phyloP scores from a whole-genome alignment of 345 rosid genomes.

The Rhodamnia argentea region DNA sequence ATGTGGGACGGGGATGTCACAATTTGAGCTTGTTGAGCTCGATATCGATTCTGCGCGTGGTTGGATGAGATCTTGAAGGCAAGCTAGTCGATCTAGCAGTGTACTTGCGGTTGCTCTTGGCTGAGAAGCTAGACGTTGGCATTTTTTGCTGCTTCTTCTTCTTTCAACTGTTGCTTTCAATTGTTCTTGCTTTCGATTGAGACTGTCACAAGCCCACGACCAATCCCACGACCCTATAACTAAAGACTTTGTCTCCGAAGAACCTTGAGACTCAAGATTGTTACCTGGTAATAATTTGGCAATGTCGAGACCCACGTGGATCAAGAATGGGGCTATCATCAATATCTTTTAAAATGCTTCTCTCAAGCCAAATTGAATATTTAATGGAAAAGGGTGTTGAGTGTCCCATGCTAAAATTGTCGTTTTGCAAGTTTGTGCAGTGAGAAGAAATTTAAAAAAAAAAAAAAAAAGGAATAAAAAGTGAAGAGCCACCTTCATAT shows the following conservation, averaged over 20 bases:
- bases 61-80: conserved; percentile 67
- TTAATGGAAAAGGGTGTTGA: neutral
- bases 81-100: conserved; percentile 46
- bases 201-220: neutral
- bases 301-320: neutral
- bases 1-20: too few relatives aligned
- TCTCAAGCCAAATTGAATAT: too few relatives aligned
- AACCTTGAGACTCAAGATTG: neutral
- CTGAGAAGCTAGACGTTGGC: neutral
- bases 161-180: neutral
- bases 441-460: too few relatives aligned
- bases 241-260: neutral
- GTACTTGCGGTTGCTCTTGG: neutral
- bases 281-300: neutral
- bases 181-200: neutral
- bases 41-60: conserved; percentile 25
- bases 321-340: neutral
- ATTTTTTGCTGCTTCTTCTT: neutral
- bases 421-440: too few relatives aligned
- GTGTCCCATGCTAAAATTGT: neutral
- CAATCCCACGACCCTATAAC: neutral
- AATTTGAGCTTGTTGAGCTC: conserved; percentile 35
- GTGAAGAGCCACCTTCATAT: neutral
- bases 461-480: neutral
- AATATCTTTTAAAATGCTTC: neutral